A percentile compares a stretch with the other conserved stretches of the same genome.
phyloP scores from a whole-genome alignment of 306 rosid species.

The Vigna unguiculata region DNA sequence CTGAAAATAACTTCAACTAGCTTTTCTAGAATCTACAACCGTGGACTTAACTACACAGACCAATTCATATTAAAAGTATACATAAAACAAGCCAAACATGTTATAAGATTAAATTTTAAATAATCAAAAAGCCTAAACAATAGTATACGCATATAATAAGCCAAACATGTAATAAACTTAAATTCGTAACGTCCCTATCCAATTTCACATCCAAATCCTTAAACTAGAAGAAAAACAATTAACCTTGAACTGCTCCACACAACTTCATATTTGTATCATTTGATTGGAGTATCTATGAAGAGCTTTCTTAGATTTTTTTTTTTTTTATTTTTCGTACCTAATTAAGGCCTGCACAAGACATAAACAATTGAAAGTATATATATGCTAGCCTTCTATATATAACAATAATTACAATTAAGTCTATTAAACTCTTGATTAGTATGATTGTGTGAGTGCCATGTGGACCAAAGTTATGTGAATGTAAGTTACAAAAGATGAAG shows the following conservation, averaged over 20 bases:
- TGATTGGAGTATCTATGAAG: constrained; percentile 1
- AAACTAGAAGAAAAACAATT: not conserved
- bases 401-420: not conserved
- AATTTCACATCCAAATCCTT: constrained; percentile 1
- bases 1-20: not conserved
- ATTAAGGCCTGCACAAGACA: constrained; percentile 15
- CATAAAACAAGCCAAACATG: too few species aligned
- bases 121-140: not conserved
- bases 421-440: not conserved
- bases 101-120: too few species aligned
- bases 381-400: too few species aligned
- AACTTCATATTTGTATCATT: not conserved
- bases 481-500: not conserved
- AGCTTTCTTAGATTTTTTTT: not conserved
- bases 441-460: not conserved
- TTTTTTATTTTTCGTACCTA: not conserved
- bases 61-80: too few species aligned
- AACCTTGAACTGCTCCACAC: constrained; percentile 7
- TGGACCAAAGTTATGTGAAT: not conserved
- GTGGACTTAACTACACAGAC: not conserved
- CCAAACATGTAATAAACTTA: not conserved
- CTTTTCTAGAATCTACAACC: not conserved
- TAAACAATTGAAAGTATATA: not conserved
- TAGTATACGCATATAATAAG: not conserved
- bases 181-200: not conserved